phyloP scores from a whole-genome alignment of 2,329 filamentous ascomycete genomes.

The Knoxdaviesia proteae region DNA sequence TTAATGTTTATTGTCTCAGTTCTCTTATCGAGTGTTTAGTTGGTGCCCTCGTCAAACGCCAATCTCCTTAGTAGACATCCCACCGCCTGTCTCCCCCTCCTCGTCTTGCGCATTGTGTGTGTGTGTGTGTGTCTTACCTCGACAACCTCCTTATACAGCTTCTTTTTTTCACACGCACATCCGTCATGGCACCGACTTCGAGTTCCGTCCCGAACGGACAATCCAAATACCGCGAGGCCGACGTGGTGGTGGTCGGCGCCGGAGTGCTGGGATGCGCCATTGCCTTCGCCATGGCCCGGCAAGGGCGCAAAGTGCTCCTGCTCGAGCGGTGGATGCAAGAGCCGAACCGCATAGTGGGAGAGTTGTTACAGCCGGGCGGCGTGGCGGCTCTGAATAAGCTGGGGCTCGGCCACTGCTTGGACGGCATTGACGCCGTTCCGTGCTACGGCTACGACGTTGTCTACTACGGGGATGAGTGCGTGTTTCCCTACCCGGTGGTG shows the following conservation, averaged over 20 bases:
- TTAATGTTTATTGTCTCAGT: too few relatives aligned
- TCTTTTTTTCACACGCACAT: too few relatives aligned
- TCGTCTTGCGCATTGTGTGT: too few relatives aligned
- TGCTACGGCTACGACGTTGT: conserved; percentile 77
- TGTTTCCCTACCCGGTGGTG: conserved; percentile 55
- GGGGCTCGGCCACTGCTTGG: conserved; percentile 62
- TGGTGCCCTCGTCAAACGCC: too few relatives aligned
- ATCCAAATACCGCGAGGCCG: conserved; percentile 38
- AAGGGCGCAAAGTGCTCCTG: conserved; percentile 76
- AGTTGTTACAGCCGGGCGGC: conserved; percentile 83
- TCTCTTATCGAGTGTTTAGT: too few relatives aligned
- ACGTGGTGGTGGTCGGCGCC: conserved; percentile 81
- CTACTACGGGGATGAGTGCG: conserved; percentile 52
- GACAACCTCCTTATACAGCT: too few relatives aligned
- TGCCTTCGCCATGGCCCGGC: conserved; percentile 65
- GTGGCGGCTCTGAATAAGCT: conserved; percentile 61
- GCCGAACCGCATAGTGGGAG: conserved; percentile 88
- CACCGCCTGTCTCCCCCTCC: too few relatives aligned
- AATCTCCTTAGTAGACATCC: too few relatives aligned
- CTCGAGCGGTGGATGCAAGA: conserved; percentile 79
- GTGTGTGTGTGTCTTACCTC: too few relatives aligned
- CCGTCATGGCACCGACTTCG: too few relatives aligned
- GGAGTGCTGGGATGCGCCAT: conserved; percentile 77
- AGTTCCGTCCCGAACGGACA: neutral
- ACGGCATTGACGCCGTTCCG: conserved; percentile 68